phyloP scores from a whole-genome alignment of 148 eudicot genomes.

The Diospyros kaki region DNA sequence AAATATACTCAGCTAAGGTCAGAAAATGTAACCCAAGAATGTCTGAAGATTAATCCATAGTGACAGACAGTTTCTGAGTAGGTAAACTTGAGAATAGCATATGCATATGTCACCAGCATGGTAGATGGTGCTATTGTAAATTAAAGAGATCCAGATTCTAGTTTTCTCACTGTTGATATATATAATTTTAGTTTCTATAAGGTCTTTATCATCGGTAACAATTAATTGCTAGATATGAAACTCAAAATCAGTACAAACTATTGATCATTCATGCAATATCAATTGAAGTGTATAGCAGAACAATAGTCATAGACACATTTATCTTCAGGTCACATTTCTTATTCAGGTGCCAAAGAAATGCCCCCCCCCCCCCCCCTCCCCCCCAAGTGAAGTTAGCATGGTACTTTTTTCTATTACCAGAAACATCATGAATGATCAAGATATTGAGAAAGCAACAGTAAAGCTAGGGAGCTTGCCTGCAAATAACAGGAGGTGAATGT shows the following conservation, averaged over 20 bases:
- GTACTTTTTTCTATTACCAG: too few relatives aligned
- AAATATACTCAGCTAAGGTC: neutral
- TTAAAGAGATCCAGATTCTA: neutral
- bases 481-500: constrained; percentile 37
- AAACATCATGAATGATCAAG: neutral
- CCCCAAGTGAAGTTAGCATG: too few relatives aligned
- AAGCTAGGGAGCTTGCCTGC: constrained; percentile 35
- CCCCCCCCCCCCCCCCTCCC: too few relatives aligned
- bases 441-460: neutral
- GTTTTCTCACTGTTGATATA: neutral
- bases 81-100: neutral
- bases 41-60: neutral
- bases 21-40: neutral
- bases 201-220: neutral
- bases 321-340: too few relatives aligned
- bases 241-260: neutral
- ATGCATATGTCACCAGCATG: neutral
- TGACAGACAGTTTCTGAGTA: neutral
- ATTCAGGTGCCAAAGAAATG: too few relatives aligned
- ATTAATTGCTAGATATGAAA: neutral
- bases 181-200: neutral
- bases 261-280: neutral
- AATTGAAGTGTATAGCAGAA: neutral
- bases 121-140: neutral
- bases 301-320: too few relatives aligned